Conservation (phyloP, 148 eudicot genomes). For the Cornus suecica region DNA sequence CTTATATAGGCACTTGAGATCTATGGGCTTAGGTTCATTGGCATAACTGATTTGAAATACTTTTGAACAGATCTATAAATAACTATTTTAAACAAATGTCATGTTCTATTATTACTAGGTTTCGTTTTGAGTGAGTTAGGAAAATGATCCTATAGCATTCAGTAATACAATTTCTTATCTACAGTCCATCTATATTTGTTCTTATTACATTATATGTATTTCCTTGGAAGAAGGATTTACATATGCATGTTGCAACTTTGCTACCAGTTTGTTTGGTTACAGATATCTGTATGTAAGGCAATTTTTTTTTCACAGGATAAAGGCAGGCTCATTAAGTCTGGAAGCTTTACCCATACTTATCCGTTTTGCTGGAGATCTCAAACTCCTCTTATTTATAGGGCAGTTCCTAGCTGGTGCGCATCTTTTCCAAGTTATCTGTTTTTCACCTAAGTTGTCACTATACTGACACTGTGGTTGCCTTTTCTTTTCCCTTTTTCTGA, state of each 20-base stretch:
- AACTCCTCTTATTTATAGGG: slow-evolving; percentile 96
- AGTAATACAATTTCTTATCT: too few species aligned
- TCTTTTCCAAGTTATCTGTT: neutral
- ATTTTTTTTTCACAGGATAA: slow-evolving; percentile 43
- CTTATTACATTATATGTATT: neutral
- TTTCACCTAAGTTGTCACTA: neutral
- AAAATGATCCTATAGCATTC: neutral
- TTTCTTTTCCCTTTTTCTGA: neutral
- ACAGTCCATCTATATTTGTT: neutral
- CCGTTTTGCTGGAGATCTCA: slow-evolving; percentile 99
- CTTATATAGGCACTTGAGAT: too few species aligned
- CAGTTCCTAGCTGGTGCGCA: slow-evolving; percentile 90
- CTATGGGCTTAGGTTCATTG: too few species aligned
- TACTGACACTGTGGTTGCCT: neutral
- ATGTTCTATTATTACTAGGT: neutral
- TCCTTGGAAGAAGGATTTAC: neutral
- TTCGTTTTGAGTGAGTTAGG: neutral
- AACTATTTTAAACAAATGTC: neutral
- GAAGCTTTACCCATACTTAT: slow-evolving; percentile 76
- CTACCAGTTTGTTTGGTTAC: neutral
- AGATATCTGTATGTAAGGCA: neutral
- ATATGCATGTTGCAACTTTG: slow-evolving; percentile 4
- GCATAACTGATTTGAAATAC: neutral
- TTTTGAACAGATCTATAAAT: neutral
- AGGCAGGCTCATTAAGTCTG: slow-evolving; percentile 84